Evolutionary conservation across 345 rosid species (phyloP), one percentile per base, ranked within the genome.

Genomic region (sweet orange (Citrus sinensis)): DNA sequence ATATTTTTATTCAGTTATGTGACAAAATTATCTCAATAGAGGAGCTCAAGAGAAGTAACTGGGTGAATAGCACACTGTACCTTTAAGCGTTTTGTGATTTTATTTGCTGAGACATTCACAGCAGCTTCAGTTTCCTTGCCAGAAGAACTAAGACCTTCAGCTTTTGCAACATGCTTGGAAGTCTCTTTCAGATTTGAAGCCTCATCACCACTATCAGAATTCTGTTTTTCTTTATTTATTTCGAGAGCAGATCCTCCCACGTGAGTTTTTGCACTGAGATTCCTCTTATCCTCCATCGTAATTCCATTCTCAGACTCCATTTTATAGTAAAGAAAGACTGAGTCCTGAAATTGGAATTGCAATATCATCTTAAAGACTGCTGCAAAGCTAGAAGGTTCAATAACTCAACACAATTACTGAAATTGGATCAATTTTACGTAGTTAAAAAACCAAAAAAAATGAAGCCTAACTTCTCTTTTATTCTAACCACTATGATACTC

Each of bases 251-350:
- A 74, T 84, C 60, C 84, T 83, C 84, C 89, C 25, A 10, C 58
- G n/a, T 64, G 59, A 71, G 79, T 59, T 78, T 40, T 83, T 81
- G 79, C 87, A 20, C 19, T 4, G 68, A 83, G 68, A 71, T 80
- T 76, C 74, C 34, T 85, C 78, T 78, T 82, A 54, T 88, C 88
- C 71, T 82, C 89, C 83, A 79, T 34, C 14, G 35, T 54, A 64
- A 79, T 77, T 30, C 79, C 85, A 39, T 80, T 85, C 80, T 84
- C 94, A 61, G 93, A 82, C 70, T 87, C 95, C 99, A 95, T 95
- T 70, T 54, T 77, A 54, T 35, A 34, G 63, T 55, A 42, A 74
- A 34, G 19, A 73, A 39, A 32, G 35, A 51, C 40, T 17, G 55
- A 39, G 24, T 73, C 73, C 87, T 81, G 80, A 66, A 69, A 83